Percentiles rank a stretch among this genome's conserved stretches.
These are phyloP conservation scores for Pleodorina starrii DNA, from an alignment of 139 green algal genomes.

Conservation along the genomic window DNA sequence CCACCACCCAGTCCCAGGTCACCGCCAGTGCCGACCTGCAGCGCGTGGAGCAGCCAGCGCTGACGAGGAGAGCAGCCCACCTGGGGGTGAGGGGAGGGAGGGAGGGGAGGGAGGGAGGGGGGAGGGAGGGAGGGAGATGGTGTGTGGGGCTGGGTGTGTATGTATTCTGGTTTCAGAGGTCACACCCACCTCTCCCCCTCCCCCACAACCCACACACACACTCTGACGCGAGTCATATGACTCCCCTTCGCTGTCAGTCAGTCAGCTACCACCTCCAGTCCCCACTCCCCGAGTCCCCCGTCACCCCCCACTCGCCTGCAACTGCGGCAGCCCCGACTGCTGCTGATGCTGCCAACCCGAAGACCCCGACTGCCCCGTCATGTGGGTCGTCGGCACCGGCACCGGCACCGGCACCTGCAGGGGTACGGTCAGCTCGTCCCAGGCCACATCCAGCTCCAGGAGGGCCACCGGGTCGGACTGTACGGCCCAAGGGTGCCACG, in stretches of 20 bases:
- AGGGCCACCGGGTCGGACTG: conserved; percentile 32
- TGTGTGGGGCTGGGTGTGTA: too few species aligned
- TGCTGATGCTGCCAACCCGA: not conserved
- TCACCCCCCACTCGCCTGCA: not conserved
- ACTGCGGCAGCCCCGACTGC: not conserved
- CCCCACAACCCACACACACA: too few species aligned
- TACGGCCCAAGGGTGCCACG: conserved; percentile 80
- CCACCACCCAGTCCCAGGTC: conserved; percentile 9
- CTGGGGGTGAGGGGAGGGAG: not conserved
- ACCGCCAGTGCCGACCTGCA: conserved; percentile 12
- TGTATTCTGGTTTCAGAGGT: too few species aligned
- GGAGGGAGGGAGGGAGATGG: not conserved
- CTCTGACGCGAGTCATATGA: not conserved
- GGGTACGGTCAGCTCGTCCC: not conserved
- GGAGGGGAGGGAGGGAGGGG: not conserved
- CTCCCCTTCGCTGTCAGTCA: not conserved
- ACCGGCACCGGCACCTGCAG: not conserved
- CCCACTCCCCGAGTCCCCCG: not conserved
- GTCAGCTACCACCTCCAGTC: not conserved
- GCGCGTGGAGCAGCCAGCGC: conserved; percentile 52
- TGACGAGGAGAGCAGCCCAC: not conserved
- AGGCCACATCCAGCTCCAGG: conserved; percentile 44
- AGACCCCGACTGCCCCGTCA: too few species aligned
- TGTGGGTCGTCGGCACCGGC: too few species aligned
- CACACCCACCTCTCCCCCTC: too few species aligned